phyloP scores from a whole-genome alignment of 805 yeast genomes.

The Candida sphagnicola region DNA sequence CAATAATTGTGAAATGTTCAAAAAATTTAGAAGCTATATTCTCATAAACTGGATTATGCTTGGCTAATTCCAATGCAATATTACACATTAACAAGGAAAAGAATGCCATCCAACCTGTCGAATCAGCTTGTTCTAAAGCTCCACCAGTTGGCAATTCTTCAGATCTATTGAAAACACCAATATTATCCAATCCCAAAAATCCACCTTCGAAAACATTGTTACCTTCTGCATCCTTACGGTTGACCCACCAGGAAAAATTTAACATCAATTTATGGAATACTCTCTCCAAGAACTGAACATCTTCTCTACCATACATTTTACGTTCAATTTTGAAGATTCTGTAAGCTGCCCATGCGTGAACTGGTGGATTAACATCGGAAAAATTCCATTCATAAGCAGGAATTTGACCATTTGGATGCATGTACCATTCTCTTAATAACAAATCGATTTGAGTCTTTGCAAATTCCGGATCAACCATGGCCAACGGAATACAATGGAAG shows the following conservation, averaged over 20 bases:
- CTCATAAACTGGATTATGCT: constrained; percentile 80
- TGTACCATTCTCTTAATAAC: constrained; percentile 90
- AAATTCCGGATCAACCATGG: constrained; percentile 90
- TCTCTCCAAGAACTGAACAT: constrained; percentile 79
- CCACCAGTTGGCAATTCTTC: constrained; percentile 95
- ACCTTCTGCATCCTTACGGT: constrained; percentile 82
- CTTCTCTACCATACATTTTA: constrained; percentile 78
- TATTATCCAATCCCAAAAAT: constrained; percentile 86
- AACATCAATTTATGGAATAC: constrained; percentile 86
- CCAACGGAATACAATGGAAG: constrained; percentile 88
- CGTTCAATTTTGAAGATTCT: constrained; percentile 85
- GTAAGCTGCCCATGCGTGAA: constrained; percentile 93
- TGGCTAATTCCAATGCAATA: constrained; percentile 86
- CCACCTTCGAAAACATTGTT: constrained; percentile 93
- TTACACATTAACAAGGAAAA: constrained; percentile 86
- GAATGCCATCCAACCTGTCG: constrained; percentile 98
- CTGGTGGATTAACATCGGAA: constrained; percentile 95
- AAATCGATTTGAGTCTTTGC: constrained; percentile 86
- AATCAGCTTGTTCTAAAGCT: constrained; percentile 85
- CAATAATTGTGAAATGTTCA: constrained; percentile 86
- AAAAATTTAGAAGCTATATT: constrained; percentile 92
- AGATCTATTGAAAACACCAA: constrained; percentile 87
- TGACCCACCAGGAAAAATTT: constrained; percentile 98
- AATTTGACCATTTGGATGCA: constrained; percentile 97
- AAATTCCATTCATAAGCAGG: constrained; percentile 98